phyloP scores from a whole-genome alignment of 768 basidiomycete species.

The Auricularia auricula-judae region DNA sequence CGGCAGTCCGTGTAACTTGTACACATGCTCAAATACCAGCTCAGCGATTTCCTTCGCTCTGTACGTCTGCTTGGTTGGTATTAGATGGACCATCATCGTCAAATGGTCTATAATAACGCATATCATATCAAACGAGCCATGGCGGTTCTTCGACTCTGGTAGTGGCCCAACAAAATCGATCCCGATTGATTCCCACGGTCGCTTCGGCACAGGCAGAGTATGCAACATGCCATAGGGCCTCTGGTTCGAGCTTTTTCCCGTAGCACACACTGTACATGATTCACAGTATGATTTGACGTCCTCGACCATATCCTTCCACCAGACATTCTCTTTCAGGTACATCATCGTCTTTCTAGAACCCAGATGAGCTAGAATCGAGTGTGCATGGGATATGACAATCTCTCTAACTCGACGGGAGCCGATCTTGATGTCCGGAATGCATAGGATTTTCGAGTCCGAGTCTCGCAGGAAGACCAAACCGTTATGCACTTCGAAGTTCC shows the following conservation, averaged over 20 bases:
- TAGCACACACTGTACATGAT: constrained; percentile 14
- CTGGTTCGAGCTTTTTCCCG: constrained; percentile 12
- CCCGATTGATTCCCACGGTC: constrained; percentile 5
- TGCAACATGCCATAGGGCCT: constrained; percentile 16
- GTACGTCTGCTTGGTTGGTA: constrained; percentile 21
- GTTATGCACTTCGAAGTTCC: constrained; percentile 6
- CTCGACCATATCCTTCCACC: constrained; percentile 26
- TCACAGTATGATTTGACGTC: constrained; percentile 20
- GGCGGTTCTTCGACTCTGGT: constrained; percentile 14
- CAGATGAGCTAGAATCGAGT: constrained; percentile 29
- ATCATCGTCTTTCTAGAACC: constrained; percentile 17
- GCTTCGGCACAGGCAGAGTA: constrained; percentile 13
- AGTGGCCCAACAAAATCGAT: constrained; percentile 19
- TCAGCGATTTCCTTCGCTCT: constrained; percentile 24
- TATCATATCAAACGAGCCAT: constrained; percentile 16
- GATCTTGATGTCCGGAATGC: constrained; percentile 9
- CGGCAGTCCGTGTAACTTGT: constrained; percentile 30
- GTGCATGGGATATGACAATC: constrained; percentile 12
- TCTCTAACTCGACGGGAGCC: constrained; percentile 4
- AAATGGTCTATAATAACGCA: constrained; percentile 15
- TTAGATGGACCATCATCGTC: constrained; percentile 16
- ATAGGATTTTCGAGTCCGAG: neutral
- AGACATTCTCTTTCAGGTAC: constrained; percentile 9
- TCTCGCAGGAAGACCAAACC: constrained; percentile 6
- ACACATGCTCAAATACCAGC: constrained; percentile 23